These are phyloP conservation scores for Globisporangium perplexum DNA, from an alignment of 352 stramenopile genomes.

Conservation along the genomic window DNA sequence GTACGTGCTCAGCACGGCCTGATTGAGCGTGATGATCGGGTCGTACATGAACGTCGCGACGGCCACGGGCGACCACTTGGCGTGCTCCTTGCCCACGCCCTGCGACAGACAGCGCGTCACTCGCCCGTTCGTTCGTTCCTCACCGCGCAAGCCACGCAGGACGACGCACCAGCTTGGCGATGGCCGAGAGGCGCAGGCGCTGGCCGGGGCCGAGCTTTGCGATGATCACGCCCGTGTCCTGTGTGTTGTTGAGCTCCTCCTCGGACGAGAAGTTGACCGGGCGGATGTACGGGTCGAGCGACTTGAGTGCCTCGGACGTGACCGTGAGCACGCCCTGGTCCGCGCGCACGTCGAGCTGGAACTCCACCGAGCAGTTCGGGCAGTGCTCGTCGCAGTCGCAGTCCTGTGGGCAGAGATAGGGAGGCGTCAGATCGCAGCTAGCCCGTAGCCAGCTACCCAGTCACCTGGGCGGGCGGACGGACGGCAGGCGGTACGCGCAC, in stretches of 20 bases:
- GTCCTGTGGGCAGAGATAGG: slow-evolving; percentile 20
- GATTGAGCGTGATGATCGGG: slow-evolving; percentile 87
- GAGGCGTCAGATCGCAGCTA: too few species aligned
- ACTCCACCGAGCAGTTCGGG: slow-evolving; percentile 95
- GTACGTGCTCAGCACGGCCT: slow-evolving; percentile 90
- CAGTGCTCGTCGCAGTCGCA: slow-evolving; percentile 96
- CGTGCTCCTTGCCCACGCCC: slow-evolving; percentile 96
- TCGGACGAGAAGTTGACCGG: slow-evolving; percentile 85
- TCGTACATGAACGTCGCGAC: slow-evolving; percentile 94
- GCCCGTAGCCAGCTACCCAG: too few species aligned
- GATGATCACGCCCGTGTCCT: slow-evolving; percentile 95
- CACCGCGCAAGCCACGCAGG: too few species aligned
- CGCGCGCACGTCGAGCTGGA: slow-evolving; percentile 92
- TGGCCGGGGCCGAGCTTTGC: slow-evolving; percentile 95
- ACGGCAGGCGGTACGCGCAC: too few species aligned
- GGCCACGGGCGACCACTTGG: slow-evolving; percentile 96
- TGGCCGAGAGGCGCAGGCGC: slow-evolving; percentile 91
- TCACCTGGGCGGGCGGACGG: too few species aligned
- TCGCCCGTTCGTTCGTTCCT: too few species aligned
- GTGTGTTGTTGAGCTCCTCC: slow-evolving; percentile 90
- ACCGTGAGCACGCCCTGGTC: slow-evolving; percentile 66
- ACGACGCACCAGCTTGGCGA: slow-evolving; percentile 80
- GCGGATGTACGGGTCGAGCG: slow-evolving; percentile 80
- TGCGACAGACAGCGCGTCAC: slow-evolving; percentile 20
- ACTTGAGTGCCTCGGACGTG: slow-evolving; percentile 76